Percentiles rank a stretch among this genome's conserved stretches.
Evolutionary conservation across 352 stramenopile genomes (phyloP).

Genomic region (Phytophthora nicotianae): DNA sequence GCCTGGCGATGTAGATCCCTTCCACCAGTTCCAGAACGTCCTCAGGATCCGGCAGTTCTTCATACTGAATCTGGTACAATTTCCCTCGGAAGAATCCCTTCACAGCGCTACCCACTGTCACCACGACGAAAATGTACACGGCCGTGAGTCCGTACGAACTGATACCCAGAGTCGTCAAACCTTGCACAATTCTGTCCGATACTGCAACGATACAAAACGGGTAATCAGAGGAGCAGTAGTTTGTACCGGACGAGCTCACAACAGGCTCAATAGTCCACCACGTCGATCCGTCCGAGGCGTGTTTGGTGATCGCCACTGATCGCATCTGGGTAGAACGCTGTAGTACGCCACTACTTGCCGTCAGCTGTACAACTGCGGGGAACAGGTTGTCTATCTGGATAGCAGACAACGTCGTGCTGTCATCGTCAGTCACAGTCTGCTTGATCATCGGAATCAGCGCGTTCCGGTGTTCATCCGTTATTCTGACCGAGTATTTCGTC

Average conservation of each 20-base stretch:
- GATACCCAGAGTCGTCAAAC: conserved; percentile 77
- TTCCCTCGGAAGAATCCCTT: conserved; percentile 85
- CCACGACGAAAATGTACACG: conserved; percentile 88
- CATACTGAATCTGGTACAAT: conserved; percentile 84
- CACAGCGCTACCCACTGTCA: conserved; percentile 85
- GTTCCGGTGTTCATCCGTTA: conserved; percentile 68
- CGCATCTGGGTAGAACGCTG: conserved; percentile 59
- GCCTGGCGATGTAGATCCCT: conserved; percentile 87
- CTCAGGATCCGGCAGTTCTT: conserved; percentile 79
- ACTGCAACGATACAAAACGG: conserved; percentile 86
- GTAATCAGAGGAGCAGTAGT: conserved; percentile 52
- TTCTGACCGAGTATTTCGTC: conserved; percentile 46
- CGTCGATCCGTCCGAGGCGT: conserved; percentile 50
- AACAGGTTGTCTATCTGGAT: conserved; percentile 64
- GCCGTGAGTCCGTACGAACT: conserved; percentile 87
- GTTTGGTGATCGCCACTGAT: conserved; percentile 64
- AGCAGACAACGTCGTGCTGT: conserved; percentile 32
- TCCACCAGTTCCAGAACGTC: conserved; percentile 88
- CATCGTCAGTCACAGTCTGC: conserved; percentile 43
- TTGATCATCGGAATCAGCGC: conserved; percentile 80
- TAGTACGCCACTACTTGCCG: conserved; percentile 62
- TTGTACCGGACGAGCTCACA: conserved; percentile 23
- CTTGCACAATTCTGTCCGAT: conserved; percentile 88
- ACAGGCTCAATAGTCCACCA: conserved; percentile 77
- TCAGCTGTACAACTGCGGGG: conserved; percentile 75